Evolutionary conservation across 495 filamentous ascomycete genomes (phyloP).

Genomic region (Halenospora varia): DNA sequence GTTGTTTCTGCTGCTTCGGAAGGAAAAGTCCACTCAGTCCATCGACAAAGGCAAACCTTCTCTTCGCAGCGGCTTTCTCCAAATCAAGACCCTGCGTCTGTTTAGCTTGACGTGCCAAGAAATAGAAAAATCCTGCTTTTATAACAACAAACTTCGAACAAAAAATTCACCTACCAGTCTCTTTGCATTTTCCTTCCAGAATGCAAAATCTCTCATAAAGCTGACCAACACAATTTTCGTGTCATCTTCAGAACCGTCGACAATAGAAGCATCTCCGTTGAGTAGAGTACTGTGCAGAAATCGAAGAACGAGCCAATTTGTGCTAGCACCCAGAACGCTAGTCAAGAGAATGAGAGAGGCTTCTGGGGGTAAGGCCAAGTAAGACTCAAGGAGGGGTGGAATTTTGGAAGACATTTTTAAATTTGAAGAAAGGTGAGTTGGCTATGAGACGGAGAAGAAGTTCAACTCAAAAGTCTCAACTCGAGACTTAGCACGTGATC

Average conservation of each 20-base stretch:
- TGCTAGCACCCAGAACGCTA: conserved; percentile 62
- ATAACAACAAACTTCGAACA: conserved; percentile 1
- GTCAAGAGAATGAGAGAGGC: conserved; percentile 68
- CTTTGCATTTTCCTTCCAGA: conserved; percentile 66
- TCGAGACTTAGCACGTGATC: no score
- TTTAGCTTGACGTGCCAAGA: background rate
- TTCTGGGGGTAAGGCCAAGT: conserved; percentile 42
- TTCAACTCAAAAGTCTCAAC: no score
- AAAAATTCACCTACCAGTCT: conserved; percentile 46
- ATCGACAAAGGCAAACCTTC: conserved; percentile 67
- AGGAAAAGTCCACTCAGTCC: conserved; percentile 60
- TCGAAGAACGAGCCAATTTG: conserved; percentile 71
- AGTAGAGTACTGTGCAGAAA: conserved; percentile 55
- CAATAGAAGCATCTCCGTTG: conserved; percentile 3
- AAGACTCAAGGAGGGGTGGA: conserved; percentile 65
- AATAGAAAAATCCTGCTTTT: no score
- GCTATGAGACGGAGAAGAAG: no score
- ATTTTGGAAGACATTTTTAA: conserved; percentile 35
- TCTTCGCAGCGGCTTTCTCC: conserved; percentile 48
- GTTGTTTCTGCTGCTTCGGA: conserved; percentile 22
- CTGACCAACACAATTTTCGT: conserved; percentile 68
- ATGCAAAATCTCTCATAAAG: conserved; percentile 69
- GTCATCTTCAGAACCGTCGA: conserved; percentile 10
- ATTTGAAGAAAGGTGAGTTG: conserved; percentile 10
- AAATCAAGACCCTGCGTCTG: conserved; percentile 62